phyloP scores from a whole-genome alignment of 768 basidiomycete genomes.

The Rhizopogon sp. region DNA sequence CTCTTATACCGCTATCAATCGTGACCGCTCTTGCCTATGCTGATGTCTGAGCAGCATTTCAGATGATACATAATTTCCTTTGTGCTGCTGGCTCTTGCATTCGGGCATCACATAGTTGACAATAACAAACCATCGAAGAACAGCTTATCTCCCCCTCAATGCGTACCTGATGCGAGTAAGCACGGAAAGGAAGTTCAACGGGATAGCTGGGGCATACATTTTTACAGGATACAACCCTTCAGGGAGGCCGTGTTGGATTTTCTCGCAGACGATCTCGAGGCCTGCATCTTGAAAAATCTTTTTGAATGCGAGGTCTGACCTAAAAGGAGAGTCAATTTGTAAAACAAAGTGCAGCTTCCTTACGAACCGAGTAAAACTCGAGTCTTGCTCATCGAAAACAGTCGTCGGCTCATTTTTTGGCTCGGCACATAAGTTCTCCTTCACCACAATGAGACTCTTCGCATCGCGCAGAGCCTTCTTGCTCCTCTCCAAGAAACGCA shows the following conservation, averaged over 20 bases:
- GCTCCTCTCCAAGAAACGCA: slow-evolving; percentile 67
- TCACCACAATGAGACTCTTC: slow-evolving; percentile 72
- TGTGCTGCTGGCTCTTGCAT: background rate
- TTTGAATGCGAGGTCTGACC: slow-evolving; percentile 84
- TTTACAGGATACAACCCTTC: slow-evolving; percentile 79
- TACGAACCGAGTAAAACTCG: slow-evolving; percentile 78
- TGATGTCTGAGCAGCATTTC: background rate
- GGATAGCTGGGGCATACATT: slow-evolving; percentile 50
- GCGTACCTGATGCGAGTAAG: slow-evolving; percentile 17
- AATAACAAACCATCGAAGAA: background rate
- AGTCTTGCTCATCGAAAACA: slow-evolving; percentile 82
- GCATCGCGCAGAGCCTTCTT: slow-evolving; percentile 45
- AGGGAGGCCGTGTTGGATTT: slow-evolving; percentile 81
- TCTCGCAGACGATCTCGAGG: slow-evolving; percentile 63
- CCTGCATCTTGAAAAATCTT: slow-evolving; percentile 69
- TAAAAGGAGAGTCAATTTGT: slow-evolving; percentile 25
- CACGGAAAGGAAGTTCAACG: slow-evolving; percentile 5
- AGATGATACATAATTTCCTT: background rate
- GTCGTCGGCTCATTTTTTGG: slow-evolving; percentile 41
- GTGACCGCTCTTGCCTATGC: no score
- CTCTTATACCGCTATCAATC: background rate
- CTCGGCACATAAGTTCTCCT: slow-evolving; percentile 85
- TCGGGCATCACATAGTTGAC: background rate
- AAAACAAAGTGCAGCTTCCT: background rate
- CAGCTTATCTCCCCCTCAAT: slow-evolving; percentile 4